Base-by-base conservation (phyloP, 2,329 filamentous ascomycete genomes). In the Arthroderma sp. region DNA sequence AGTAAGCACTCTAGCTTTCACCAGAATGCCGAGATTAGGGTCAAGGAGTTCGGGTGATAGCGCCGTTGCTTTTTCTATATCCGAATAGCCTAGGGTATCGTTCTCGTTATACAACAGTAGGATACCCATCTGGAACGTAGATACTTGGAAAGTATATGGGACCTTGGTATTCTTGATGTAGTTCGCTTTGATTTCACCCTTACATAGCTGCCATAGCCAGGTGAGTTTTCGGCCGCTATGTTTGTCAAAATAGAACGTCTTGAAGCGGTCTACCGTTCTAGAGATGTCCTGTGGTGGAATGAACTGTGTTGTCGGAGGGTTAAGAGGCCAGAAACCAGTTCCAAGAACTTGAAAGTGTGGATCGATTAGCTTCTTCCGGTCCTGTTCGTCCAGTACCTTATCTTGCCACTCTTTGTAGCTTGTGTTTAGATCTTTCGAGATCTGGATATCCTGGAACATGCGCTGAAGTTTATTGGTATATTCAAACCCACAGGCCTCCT, bases 381-480 rank as follows among this genome's bases (percentile, higher is more conserved):
- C 76, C 10, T 78, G 69, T 38, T 74, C 75, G 48, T 78, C 77
- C 36, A 85, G 73, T 3, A 77, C 61, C 54, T 75, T 74, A 7
- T 75, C 69, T 55, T 88, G 80, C 63, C 76, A 83, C 32, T 87
- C 85, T 57, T 85, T 83, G 71, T 93, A 98, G 29, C 82, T 81
- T 40, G 77, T 76, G 64, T 98, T 98, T 39, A 98, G 75, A 66
- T 98, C 91, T 67, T 95, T 95, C 51, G 89, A 96, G 42, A 94
- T 94, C 63, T 98, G 91, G 72, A 98, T 95, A 60, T 98, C 91
- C 63, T 96, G 89, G 76, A 96, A 98, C 91, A 98, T 98, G 59
- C 93, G 86, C 69, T 96, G 89, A 38, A 98, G 76, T 70, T 96
- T 96, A 73, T 96, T 98, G 54, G 91, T 98, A 67, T 98, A 98